These are phyloP conservation scores for Phellinidium pouzarii DNA, from an alignment of 1,284 basidiomycete genomes.

Conservation along the genomic window DNA sequence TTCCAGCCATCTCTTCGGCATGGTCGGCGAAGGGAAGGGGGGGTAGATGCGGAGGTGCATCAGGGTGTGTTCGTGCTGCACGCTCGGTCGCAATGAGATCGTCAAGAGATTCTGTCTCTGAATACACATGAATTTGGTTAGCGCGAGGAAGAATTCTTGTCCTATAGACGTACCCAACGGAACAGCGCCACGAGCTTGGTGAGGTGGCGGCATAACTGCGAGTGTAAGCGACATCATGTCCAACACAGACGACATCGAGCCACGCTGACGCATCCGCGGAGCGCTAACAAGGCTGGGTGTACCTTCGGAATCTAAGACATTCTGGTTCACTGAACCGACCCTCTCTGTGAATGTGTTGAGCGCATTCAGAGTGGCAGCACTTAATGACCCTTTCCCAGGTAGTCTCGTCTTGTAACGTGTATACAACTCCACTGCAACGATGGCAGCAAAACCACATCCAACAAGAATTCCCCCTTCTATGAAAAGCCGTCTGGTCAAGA, in stretches of 20 bases:
- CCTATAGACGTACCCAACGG: conserved; percentile 50
- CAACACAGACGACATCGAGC: conserved; percentile 67
- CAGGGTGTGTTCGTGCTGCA: conserved; percentile 69
- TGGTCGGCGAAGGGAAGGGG: conserved; percentile 63
- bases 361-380: conserved; percentile 51
- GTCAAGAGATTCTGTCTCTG: conserved; percentile 69
- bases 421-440: conserved; percentile 54
- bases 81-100: conserved; percentile 72
- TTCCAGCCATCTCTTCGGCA: conserved; percentile 65
- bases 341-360: conserved; percentile 44
- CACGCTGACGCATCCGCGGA: conserved; percentile 39
- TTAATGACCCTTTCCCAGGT: conserved; percentile 43
- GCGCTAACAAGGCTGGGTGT: conserved; percentile 48
- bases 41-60: conserved; percentile 69
- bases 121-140: conserved; percentile 7
- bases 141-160: neutral
- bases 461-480: conserved; percentile 59
- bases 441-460: conserved; percentile 46
- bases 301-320: conserved; percentile 43
- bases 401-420: conserved; percentile 41
- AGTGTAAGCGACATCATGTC: conserved; percentile 77
- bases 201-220: conserved; percentile 58
- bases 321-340: conserved; percentile 32
- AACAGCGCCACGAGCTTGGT: conserved; percentile 50
- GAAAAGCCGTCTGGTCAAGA: conserved; percentile 62